Evolutionary conservation across 2,329 filamentous ascomycete species (phyloP), one percentile per base, ranked within the genome.

Genomic region (Grosmannia clavigera): DNA sequence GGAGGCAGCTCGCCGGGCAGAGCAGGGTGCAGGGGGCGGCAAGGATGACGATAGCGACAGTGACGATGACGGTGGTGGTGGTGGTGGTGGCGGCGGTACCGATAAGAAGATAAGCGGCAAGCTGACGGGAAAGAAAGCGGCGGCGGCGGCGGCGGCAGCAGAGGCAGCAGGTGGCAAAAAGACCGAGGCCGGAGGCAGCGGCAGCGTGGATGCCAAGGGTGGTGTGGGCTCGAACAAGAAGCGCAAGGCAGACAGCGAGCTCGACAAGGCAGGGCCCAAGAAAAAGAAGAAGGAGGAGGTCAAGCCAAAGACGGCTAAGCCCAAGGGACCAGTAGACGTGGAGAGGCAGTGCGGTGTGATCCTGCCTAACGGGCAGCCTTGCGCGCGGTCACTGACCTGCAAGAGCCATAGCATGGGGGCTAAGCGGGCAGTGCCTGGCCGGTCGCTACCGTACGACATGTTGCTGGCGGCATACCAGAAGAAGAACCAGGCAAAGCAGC

Each of bases 401-500:
- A 96, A 96, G 74, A 92, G 87, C 62, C 92, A 96, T 65, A 86
- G 82, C n/a, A 96, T 96, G 92, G 91, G 92, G 12, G 87, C 92
- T 5, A 96, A 96, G 73, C 81, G 92, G 66, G 87, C 88, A 0
- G 92, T 96, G 3, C 87, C 90, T 5, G 92, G 92, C 0, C 81
- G 92, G 63, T 94, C 88, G 53, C 75, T 95, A 62, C 92, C 92
- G 1, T 96, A 96, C 69, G 91, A 96, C 71, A 94, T 95, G 86
- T 77, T 96, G 48, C 79, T 96, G 46, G 85, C 88, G 16, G 86
- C 87, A 9, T 94, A 94, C 68, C 89, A 94, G 72, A 96, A 97
- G 80, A 97, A 96, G 79, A 99, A 99, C 68, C 94, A 97, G 72
- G 94, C 94, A 27, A 95, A 96, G 69, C 90, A 96, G 75, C 94